Base-by-base conservation (phyloP, 169 alveolate species). In the Sarcocystis neurona region DNA sequence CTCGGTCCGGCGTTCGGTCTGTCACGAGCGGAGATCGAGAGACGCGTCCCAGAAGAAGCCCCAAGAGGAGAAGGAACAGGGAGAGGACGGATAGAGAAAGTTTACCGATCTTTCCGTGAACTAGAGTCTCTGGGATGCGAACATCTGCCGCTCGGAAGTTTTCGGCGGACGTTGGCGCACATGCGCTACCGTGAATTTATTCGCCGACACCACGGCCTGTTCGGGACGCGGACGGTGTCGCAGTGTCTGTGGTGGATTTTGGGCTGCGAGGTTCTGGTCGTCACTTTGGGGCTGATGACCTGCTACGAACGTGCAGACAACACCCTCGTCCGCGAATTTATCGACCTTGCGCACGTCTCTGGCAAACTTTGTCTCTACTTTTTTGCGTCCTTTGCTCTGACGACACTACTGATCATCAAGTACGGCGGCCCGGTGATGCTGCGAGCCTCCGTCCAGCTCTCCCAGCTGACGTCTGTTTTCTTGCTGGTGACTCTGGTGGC, bases 341-440 rank as follows among this genome's bases (percentile, higher is more conserved):
- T 79, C 46, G 75, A 79, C 23, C 39, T n/a, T 34, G 32, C 1
- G 32, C 34, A 27, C 34, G 32, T 39, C 0, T 47, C 6, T 0
- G 87, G 87, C 1, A 23, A 27, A 30, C 48, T 79, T 18, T 79
- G 41, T 47, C 30, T 79, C 75, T 79, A 79, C 75, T 79, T 37
- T 27, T 79, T 79, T 47, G 2, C 56, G 34, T 79, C 87, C 41
- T 34, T 53, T 18, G 32, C n/a, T 12, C 34, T 79, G 77, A 79
- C 75, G 53, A 1, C 12, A 72, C 23, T 79, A 4, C 87, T 79
- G 34, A 75, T 75, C 27, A n/a, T 79, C 56, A 79, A 56, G 53
- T 79, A 30, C 50, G 87, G 56, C 37, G 87, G 87, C 50, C 87
- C 87, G 10, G 77, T 47, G 58, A 79, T 79, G 87, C 87, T 79